Evolutionary conservation across 371 early-diverging fungal species (phyloP).

Genomic region (Dichotomocladium elegans): DNA sequence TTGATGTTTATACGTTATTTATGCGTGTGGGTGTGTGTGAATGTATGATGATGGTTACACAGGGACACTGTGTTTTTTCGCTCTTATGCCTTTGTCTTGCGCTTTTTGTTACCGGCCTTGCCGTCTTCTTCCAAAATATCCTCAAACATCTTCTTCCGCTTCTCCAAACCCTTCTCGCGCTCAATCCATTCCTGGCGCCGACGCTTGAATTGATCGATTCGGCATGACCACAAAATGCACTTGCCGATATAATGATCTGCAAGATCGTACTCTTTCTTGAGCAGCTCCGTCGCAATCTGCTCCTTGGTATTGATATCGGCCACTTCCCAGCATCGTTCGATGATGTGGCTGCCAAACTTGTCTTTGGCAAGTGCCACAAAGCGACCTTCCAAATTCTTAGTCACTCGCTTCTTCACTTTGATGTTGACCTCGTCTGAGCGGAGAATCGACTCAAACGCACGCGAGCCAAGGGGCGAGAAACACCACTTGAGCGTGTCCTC

Average conservation of each 20-base stretch:
- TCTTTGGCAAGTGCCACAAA: slow-evolving; percentile 64
- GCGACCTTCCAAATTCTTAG: slow-evolving; percentile 52
- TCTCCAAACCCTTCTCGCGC: slow-evolving; percentile 66
- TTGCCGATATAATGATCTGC: slow-evolving; percentile 68
- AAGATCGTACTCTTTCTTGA: slow-evolving; percentile 51
- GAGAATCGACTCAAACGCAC: slow-evolving; percentile 71
- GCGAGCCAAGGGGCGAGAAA: slow-evolving; percentile 67
- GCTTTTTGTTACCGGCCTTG: slow-evolving; percentile 1
- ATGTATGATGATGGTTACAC: too few species aligned
- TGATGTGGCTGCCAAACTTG: slow-evolving; percentile 75
- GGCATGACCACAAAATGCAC: slow-evolving; percentile 75
- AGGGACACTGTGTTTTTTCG: too few species aligned
- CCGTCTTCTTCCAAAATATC: slow-evolving; percentile 61
- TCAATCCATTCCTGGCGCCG: slow-evolving; percentile 72
- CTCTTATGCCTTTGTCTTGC: not conserved
- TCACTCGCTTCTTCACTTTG: slow-evolving; percentile 65
- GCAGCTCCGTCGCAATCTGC: slow-evolving; percentile 68
- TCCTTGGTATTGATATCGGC: slow-evolving; percentile 75
- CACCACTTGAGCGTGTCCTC: slow-evolving; percentile 57
- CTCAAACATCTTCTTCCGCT: slow-evolving; percentile 71
- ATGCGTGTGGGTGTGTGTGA: too few species aligned
- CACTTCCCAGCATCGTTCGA: slow-evolving; percentile 76
- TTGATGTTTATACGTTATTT: too few species aligned
- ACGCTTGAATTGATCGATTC: slow-evolving; percentile 72
- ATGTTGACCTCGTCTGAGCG: slow-evolving; percentile 46